Percentiles rank a stretch among this genome's conserved stretches.
phyloP scores from a whole-genome alignment of 805 yeast genomes.

The Candida corydali region DNA sequence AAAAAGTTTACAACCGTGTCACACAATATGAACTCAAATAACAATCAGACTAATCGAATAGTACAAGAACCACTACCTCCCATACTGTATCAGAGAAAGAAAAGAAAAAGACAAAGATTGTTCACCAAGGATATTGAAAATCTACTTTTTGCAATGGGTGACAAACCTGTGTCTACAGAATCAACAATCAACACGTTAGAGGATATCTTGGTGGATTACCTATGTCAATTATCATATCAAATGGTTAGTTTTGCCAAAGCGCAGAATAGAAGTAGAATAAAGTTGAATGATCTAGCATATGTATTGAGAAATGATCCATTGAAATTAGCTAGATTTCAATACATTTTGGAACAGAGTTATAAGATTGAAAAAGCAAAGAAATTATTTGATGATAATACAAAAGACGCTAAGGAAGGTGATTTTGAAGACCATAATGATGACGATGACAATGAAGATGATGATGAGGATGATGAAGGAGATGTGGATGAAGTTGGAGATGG shows the following conservation, averaged over 20 bases:
- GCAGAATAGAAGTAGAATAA: slow-evolving; percentile 36
- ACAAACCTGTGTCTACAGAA: slow-evolving; percentile 36
- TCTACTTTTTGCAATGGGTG: slow-evolving; percentile 38
- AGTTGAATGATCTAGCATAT: slow-evolving; percentile 40
- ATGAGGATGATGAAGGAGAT: not conserved
- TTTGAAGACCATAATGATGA: slow-evolving; percentile 15
- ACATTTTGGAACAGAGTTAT: slow-evolving; percentile 35
- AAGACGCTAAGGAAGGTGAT: slow-evolving; percentile 11
- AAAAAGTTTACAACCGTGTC: not conserved
- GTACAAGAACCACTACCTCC: slow-evolving; percentile 7
- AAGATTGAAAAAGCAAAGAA: slow-evolving; percentile 37
- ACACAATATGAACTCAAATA: not conserved
- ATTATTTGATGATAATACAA: slow-evolving; percentile 32
- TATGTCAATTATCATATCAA: slow-evolving; percentile 32
- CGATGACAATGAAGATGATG: slow-evolving; percentile 14
- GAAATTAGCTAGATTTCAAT: slow-evolving; percentile 37
- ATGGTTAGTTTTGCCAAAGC: slow-evolving; percentile 29
- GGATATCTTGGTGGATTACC: slow-evolving; percentile 34
- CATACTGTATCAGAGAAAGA: slow-evolving; percentile 10
- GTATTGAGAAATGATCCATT: slow-evolving; percentile 38
- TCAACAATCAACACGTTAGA: slow-evolving; percentile 35
- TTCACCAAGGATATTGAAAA: slow-evolving; percentile 41
- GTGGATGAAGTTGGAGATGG: not conserved
- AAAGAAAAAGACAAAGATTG: slow-evolving; percentile 31
- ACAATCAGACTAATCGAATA: not conserved